phyloP scores from a whole-genome alignment of 1,284 basidiomycete species.

The Papiliotrema nemorosa region DNA sequence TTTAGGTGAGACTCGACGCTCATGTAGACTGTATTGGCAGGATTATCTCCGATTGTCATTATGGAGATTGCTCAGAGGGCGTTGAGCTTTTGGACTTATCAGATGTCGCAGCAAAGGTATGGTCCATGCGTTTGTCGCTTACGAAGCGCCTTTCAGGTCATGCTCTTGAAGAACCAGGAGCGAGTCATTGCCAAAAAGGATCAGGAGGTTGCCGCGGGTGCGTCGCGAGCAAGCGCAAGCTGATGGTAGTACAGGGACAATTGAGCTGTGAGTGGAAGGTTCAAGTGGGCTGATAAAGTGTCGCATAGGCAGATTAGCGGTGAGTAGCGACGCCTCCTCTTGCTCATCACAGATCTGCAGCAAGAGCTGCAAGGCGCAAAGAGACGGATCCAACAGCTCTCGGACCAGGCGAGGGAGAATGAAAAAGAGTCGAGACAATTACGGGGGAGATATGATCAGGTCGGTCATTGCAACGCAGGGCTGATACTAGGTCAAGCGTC shows the following conservation, averaged over 20 bases:
- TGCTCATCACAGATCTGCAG: background rate
- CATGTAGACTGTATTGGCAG: constrained; percentile 29
- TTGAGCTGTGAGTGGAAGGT: too few relatives aligned
- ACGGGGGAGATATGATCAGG: constrained; percentile 5
- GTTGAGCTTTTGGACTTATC: constrained; percentile 33
- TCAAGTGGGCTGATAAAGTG: too few relatives aligned
- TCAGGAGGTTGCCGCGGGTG: constrained; percentile 11
- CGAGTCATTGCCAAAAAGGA: constrained; percentile 14
- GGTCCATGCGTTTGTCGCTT: background rate
- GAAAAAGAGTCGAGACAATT: constrained; percentile 5
- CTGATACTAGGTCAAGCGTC: constrained; percentile 1
- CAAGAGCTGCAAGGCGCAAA: background rate
- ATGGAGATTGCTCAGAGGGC: constrained; percentile 26
- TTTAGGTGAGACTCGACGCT: background rate
- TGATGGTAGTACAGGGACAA: too few relatives aligned
- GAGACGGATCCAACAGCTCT: background rate
- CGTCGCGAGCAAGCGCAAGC: too few relatives aligned
- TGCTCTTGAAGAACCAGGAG: constrained; percentile 25
- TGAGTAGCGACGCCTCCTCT: background rate
- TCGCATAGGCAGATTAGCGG: background rate
- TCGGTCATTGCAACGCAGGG: background rate
- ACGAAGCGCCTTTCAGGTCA: constrained; percentile 23
- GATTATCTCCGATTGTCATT: constrained; percentile 21
- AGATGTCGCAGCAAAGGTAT: constrained; percentile 30
- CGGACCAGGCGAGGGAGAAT: constrained; percentile 2